These are phyloP conservation scores for Colletotrichum incanum DNA, from an alignment of 2,329 filamentous ascomycete species.

Conservation along the genomic window DNA sequence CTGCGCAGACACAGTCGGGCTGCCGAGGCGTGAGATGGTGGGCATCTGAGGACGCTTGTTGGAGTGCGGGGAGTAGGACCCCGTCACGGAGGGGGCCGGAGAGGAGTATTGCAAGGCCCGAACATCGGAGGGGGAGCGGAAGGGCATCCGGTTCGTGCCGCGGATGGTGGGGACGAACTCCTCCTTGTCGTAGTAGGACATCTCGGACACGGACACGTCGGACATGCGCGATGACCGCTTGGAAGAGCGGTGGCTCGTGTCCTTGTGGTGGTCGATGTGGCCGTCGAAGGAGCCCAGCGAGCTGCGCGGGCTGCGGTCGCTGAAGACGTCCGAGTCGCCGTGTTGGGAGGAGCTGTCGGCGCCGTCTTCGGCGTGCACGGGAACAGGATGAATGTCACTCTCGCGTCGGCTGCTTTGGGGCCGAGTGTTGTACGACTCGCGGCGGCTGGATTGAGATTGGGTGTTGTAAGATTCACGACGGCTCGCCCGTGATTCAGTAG, in stretches of 20 bases:
- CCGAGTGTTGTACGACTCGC: conserved; percentile 25
- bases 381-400: conserved; percentile 10
- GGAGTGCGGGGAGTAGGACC: conserved; percentile 66
- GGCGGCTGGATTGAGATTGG: conserved; percentile 25
- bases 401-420: conserved; percentile 24
- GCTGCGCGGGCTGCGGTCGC: conserved; percentile 70
- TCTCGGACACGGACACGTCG: conserved; percentile 65
- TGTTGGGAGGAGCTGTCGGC: conserved; percentile 67
- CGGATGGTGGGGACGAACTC: conserved; percentile 70
- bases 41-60: conserved; percentile 63
- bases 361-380: conserved; percentile 46
- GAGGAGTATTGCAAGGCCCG: conserved; percentile 82
- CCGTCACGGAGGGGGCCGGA: conserved; percentile 69
- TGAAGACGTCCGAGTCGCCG: conserved; percentile 73
- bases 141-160: conserved; percentile 73
- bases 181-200: conserved; percentile 54
- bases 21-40: conserved; percentile 71
- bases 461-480: conserved; percentile 17
- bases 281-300: conserved; percentile 66
- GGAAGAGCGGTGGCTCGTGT: conserved; percentile 53
- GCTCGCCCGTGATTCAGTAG: conserved; percentile 29
- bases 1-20: conserved; percentile 66
- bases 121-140: conserved; percentile 79
- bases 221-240: conserved; percentile 63
- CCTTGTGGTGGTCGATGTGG: conserved; percentile 48